phyloP scores from a whole-genome alignment of 331 rosid species.

The Rosa hybrid region DNA sequence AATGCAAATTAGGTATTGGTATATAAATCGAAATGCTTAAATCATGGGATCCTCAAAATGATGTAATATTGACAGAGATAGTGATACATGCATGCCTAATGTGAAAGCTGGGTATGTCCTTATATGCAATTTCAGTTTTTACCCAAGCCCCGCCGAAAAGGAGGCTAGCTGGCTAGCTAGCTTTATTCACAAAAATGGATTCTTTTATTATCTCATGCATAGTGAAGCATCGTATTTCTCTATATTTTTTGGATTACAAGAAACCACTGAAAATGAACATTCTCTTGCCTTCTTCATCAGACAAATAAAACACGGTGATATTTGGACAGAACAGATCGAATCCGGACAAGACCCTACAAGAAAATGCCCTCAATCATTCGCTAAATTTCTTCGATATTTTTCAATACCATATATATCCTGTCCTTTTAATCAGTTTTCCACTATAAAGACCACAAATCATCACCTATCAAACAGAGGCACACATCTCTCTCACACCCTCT shows the following conservation, averaged over 20 bases:
- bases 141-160: not conserved
- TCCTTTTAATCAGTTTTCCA: not conserved
- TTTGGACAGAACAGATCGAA: not conserved
- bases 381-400: not conserved
- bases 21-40: too few relatives aligned
- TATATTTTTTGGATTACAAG: too few relatives aligned
- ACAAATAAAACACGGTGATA: not conserved
- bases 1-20: not conserved
- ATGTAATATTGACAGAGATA: too few relatives aligned
- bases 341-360: conserved; percentile 1
- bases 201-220: not conserved
- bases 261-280: not conserved
- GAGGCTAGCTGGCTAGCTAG: not conserved
- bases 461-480: not conserved
- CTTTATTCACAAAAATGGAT: not conserved
- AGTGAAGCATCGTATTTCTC: not conserved
- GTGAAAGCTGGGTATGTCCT: not conserved
- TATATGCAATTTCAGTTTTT: not conserved
- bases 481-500: not conserved
- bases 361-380: not conserved
- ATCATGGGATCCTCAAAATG: not conserved
- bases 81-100: not conserved
- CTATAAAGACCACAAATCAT: not conserved
- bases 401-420: not conserved
- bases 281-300: not conserved